Base-by-base conservation (phyloP, 2,329 filamentous ascomycete genomes). In the Pseudocercospora eumusae region DNA sequence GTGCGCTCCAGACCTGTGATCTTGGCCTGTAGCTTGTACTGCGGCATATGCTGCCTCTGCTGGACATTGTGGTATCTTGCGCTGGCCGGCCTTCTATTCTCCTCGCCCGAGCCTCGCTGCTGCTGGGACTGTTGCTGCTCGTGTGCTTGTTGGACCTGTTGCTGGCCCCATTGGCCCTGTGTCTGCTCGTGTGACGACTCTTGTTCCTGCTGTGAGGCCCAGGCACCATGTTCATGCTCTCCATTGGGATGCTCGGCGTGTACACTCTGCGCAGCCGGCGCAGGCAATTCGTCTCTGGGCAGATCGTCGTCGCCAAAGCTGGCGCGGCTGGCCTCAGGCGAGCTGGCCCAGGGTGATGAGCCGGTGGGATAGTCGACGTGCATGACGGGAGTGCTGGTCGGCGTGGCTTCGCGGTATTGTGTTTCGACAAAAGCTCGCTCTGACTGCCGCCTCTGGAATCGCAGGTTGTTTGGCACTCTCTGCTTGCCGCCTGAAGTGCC, bases 1-100 rank as follows among this genome's bases (percentile, higher is more conserved):
- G 91, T 95, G 63, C 95, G 85, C 79, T 99, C 95, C 53, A 99
- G 81, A 1, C 90, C 92, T 0, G 93, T 97, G 66, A 99, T 92
- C 81, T 98, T 99, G 50, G 90, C 92, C 75, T 96, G 92, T 40
- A 99, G 84, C 77, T 91, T 93, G 77, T 76, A 75, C 60, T 75
- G 73, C n/a, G 72, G 73, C 61, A 67, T 61, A 55, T 71, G 69
- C 53, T 72, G 71, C 60, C 64, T 63, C 61, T 73, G 73, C 59
- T 64, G 63, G n/a, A 69, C 66, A 50, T 71, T 65, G 61, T 73
- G 73, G 57, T 74, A 75, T 63, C 71, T 66, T 18, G 71, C 65
- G 20, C 69, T 70, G 25, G 64, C 64, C 11, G 70, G 70, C 44
- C 71, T 68, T 49, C 69, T 64, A 53, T 70, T 70, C 66, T 74